Base-by-base conservation (phyloP, 352 stramenopile species). In the Phytophthora megakarya region DNA sequence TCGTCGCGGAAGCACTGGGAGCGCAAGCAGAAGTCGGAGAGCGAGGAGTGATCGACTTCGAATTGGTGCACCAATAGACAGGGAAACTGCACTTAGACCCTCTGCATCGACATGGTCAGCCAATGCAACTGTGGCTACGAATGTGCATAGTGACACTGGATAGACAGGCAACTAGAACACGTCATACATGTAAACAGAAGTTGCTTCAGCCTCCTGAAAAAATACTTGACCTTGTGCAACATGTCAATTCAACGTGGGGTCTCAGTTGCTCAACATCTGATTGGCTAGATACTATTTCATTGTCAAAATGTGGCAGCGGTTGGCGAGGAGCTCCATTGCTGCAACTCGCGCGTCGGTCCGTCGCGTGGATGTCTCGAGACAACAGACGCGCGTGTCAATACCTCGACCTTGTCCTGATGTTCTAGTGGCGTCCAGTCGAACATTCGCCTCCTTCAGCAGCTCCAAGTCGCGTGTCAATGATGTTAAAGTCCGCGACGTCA, bases 401-500 rank as follows among this genome's bases (percentile, higher is more conserved):
- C 10, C 3, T 22, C 18, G 28, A 15, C 16, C 47, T 7, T 30
- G 3, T 8, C 15, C 22, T 11, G 35, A 23, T 11, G 40, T 38
- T 37, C 32, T 62, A 10, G 0, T 35, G 22, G 18, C 23, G 25
- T 21, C 19, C 28, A 40, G 33, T 18, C 62, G 40, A 51, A 11
- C 33, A 15, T 62, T 72, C 55, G n/a, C 22, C 22, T 68, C 56
- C 8, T 30, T 4, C 10, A 32, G 38, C 18, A 56, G 28, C 46
- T 42, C 59, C 23, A 25, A 59, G 13, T 13, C 40, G 13, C 23
- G 39, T 28, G 32, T 4, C 15, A 23, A 64, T 48, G 32, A 61
- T 16, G 37, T 78, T 38, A 69, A 50, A 56, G 52, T 79, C 11
- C 33, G 44, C 13, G 68, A 61, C 28, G 42, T 82, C 38, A 39